Base-by-base conservation (phyloP, 805 yeast genomes). In the Wickerhamiella azyma region DNA sequence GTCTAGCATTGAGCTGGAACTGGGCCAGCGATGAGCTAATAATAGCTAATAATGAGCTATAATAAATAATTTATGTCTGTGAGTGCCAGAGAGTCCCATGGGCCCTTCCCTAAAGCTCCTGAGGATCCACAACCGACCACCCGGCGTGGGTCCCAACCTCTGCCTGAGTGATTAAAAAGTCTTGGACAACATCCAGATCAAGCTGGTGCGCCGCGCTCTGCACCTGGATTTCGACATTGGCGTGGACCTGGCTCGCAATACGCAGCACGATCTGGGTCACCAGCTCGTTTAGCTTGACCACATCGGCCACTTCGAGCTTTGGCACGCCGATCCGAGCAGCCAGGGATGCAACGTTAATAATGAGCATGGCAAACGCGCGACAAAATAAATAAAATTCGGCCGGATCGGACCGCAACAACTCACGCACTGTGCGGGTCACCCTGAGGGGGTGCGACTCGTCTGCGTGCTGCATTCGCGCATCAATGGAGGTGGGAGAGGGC, bases 61-160 rank as follows among this genome's bases (percentile, higher is more conserved):
- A 30, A 30, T 30, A 30, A 30, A 30, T 30, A 30, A 13, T 10
- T n/a, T n/a, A n/a, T n/a, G n/a, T n/a, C n/a, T n/a, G n/a, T n/a
- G n/a, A n/a, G n/a, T n/a, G 6, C 24, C 24, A 21, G 6, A 7
- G 24, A 4, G 6, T 7, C 24, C 24, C 24, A 21, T 7, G 24
- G 24, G 24, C 24, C 24, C 24, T 7, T 4, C 6, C 24, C 24
- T 30, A 30, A 7, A 30, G 14, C 24, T 35, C 37, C 10, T 16
- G 24, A 21, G 49, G 49, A 19, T 55, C 58, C 13, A 60, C 52
- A 11, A 59, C 46, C 44, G 57, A 58, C 66, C 66, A 62, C 43
- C 62, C 65, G 9, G 59, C 63, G 43, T 62, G 59, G 33, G 61
- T 50, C 37, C 57, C 65, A 19, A 58, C 48, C 32, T 55, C 57